A percentile compares a stretch with the other conserved stretches of the same genome.
phyloP scores from a whole-genome alignment of 2,329 filamentous ascomycete genomes.

The Paramyrothecium sp. region DNA sequence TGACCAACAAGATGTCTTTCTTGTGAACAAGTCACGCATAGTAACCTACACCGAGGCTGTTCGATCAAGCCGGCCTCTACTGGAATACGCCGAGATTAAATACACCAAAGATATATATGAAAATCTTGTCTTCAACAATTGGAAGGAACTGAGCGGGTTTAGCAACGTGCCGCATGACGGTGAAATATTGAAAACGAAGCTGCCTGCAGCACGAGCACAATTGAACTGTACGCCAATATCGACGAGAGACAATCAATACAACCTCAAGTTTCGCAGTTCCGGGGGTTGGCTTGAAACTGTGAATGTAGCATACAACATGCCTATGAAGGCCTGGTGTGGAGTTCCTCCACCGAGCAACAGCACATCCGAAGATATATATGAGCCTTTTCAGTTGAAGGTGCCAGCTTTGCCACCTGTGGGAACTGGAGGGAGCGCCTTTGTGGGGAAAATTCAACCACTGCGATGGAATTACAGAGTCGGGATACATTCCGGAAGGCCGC shows the following conservation, averaged over 20 bases:
- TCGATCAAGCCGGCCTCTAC: constrained; percentile 14
- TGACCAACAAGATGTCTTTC: constrained; percentile 23
- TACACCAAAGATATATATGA: constrained; percentile 28
- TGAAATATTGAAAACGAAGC: neutral
- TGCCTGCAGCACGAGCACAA: neutral
- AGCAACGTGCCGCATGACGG: neutral
- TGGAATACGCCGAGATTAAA: constrained; percentile 21
- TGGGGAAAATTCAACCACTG: neutral
- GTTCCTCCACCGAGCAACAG: neutral
- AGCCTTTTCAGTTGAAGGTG: neutral
- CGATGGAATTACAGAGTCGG: neutral
- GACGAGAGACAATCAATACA: neutral
- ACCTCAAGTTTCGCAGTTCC: neutral
- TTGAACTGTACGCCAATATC: neutral
- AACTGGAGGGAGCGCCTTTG: neutral
- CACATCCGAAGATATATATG: neutral
- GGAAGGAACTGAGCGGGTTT: constrained; percentile 6
- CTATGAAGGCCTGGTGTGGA: neutral
- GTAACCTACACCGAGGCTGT: constrained; percentile 15
- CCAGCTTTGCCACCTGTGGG: neutral
- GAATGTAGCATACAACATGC: neutral
- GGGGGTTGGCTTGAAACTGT: neutral
- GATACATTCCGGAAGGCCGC: neutral
- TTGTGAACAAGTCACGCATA: constrained; percentile 9
- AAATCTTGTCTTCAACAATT: constrained; percentile 22